phyloP scores from a whole-genome alignment of 345 rosid species.

The Salix exigua region DNA sequence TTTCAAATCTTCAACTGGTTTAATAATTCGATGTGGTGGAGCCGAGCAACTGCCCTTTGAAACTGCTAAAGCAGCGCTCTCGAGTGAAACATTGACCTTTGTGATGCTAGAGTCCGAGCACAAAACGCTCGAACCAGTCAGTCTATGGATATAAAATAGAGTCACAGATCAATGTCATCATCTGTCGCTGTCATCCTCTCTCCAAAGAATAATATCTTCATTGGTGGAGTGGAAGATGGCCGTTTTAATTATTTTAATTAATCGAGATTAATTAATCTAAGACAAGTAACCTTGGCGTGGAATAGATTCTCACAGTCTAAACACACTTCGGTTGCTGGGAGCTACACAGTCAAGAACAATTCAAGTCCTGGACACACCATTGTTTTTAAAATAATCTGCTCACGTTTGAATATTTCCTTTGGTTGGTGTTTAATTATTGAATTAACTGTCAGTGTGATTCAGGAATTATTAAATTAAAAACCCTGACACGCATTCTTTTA shows the following conservation, averaged over 20 bases:
- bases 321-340: neutral
- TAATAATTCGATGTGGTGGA: neutral
- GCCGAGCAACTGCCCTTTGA: neutral
- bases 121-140: neutral
- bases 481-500: no score
- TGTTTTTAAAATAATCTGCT: neutral
- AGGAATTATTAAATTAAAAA: neutral
- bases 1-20: neutral
- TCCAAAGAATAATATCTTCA: neutral
- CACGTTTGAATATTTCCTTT: neutral
- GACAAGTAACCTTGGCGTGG: neutral
- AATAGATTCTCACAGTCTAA: neutral
- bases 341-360: neutral
- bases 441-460: neutral
- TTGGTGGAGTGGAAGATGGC: neutral
- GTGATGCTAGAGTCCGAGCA: neutral
- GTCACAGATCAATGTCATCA: neutral
- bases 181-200: neutral
- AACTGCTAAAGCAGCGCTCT: neutral
- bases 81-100: neutral
- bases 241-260: neutral
- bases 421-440: neutral
- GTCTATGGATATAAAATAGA: neutral
- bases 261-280: neutral
- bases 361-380: neutral